Conservation (phyloP, 176 grass and related monocot genomes). For the Melocanna baccifera region DNA sequence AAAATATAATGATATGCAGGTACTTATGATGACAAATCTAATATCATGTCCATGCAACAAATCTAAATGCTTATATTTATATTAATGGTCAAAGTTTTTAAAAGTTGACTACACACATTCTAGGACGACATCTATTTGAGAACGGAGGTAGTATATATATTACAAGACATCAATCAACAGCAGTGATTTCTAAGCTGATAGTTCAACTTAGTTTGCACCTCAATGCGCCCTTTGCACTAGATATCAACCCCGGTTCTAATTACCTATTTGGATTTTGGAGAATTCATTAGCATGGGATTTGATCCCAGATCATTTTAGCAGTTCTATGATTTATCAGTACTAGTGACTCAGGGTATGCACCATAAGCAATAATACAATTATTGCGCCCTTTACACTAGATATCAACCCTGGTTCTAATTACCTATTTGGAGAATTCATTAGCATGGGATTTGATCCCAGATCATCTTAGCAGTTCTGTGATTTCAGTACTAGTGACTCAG, state of each 20-base stretch:
- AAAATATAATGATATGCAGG: not conserved
- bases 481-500: not conserved
- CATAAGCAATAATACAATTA: not conserved
- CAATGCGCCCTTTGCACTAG: not conserved
- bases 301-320: not conserved
- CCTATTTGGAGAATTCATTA: slow-evolving; percentile 3
- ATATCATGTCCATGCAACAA: not conserved
- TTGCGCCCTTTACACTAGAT: not conserved
- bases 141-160: not conserved
- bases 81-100: not conserved
- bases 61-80: slow-evolving; percentile 12
- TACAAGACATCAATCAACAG: slow-evolving; percentile 9
- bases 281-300: not conserved
- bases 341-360: not conserved
- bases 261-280: not conserved
- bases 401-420: not conserved
- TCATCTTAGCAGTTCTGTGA: not conserved
- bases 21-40: not conserved
- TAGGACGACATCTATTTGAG: not conserved
- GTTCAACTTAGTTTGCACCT: not conserved
- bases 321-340: not conserved
- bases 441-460: not conserved
- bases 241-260: not conserved
- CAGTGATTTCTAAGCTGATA: not conserved
- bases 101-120: not conserved